Base-by-base conservation (phyloP, 345 rosid species). In the Rhodamnia argentea region DNA sequence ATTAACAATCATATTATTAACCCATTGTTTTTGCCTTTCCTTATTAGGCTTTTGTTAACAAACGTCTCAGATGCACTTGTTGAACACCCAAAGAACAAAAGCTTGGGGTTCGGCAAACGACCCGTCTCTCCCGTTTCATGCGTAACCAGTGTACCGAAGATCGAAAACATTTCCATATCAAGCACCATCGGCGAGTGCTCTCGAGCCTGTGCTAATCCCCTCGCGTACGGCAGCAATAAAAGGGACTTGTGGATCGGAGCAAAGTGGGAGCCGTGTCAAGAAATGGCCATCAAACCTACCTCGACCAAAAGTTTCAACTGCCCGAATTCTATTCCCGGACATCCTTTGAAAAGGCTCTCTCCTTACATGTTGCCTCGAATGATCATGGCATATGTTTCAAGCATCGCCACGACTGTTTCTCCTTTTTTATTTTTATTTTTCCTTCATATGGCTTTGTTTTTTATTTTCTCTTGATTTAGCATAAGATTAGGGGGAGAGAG, bases 271-370 rank as follows among this genome's bases (percentile, higher is more conserved):
- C 84, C 10, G 85, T 37, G 60, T 14, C 23, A 54, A 81, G 78
- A 32, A n/a, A n/a, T 88, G 78, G 52, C 81, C 87, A 58, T 85
- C 42, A 55, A 81, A 88, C 86, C 88, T 85, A 84, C 86, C 85
- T 82, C 87, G 75, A 78, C 89, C 62, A 74, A 88, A 90, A 83
- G 85, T 59, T 84, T 82, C 81, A 87, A 89, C 89, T 22, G 84
- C 89, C 84, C 87, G 42, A 76, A 52, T 88, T 88, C 86, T 62
- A 83, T 85, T 81, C 84, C 86, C 70, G 84, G 85, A 85, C 90
- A 83, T 87, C 87, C 55, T 53, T 58, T 44, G 57, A 57, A 83
- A 83, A 32, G 47, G 10, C 70, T 26, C 60, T 52, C 47, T 52
- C 59, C 44, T 83, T 22, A 37, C 64, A 22, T 83, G n/a, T 53